Percentiles rank a stretch among this genome's conserved stretches.
phyloP scores from a whole-genome alignment of 1,284 basidiomycete species.

The Cutaneotrichosporon sp. region DNA sequence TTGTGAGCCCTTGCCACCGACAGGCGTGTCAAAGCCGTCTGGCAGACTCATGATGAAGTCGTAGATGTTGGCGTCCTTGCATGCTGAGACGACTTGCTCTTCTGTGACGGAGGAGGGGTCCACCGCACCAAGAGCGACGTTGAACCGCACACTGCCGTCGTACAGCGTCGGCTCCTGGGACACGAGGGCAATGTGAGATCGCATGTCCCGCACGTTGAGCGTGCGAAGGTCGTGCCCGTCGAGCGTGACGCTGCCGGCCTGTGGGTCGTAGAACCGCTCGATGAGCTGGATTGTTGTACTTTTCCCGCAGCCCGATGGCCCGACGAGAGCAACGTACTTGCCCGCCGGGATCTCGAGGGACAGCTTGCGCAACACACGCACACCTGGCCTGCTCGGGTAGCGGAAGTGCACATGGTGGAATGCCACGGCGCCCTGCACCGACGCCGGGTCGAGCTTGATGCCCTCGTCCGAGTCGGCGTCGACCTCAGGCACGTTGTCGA shows the following conservation, averaged over 20 bases:
- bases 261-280: slow-evolving; percentile 59
- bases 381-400: slow-evolving; percentile 84
- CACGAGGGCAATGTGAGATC: slow-evolving; percentile 80
- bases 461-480: slow-evolving; percentile 77
- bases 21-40: slow-evolving; percentile 84
- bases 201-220: slow-evolving; percentile 77
- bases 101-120: slow-evolving; percentile 84
- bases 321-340: slow-evolving; percentile 83
- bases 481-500: slow-evolving; percentile 73
- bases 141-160: slow-evolving; percentile 81
- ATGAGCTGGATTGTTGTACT: slow-evolving; percentile 58
- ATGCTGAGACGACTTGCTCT: slow-evolving; percentile 78
- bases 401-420: slow-evolving; percentile 86
- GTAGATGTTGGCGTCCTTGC: slow-evolving; percentile 76
- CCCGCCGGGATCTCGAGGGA: slow-evolving; percentile 80
- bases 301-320: slow-evolving; percentile 71
- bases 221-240: slow-evolving; percentile 77
- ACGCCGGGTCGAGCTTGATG: slow-evolving; percentile 56
- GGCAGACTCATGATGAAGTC: slow-evolving; percentile 87
- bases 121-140: slow-evolving; percentile 79
- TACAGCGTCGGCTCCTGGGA: slow-evolving; percentile 93
- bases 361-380: slow-evolving; percentile 80
- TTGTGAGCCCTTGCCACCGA: slow-evolving; percentile 91
- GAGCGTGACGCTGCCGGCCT: slow-evolving; percentile 56
- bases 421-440: slow-evolving; percentile 67